Percentiles rank a stretch among this genome's conserved stretches.
Conservation (phyloP, 2,329 filamentous ascomycete species). For the Ilyonectria mors-panacis region DNA sequence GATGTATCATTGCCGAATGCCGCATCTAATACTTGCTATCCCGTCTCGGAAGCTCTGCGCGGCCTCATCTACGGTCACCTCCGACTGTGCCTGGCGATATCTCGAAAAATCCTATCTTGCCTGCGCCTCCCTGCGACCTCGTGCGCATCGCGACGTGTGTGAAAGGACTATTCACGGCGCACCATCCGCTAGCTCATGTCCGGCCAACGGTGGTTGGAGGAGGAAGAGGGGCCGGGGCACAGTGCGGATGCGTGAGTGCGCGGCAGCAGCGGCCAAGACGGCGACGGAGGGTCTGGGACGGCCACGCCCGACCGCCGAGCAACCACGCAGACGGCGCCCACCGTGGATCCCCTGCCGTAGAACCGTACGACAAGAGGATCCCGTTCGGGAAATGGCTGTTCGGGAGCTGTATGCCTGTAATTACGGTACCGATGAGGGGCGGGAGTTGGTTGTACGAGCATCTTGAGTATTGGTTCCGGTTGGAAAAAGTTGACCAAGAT, state of each 20-base stretch:
- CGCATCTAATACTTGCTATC: not conserved
- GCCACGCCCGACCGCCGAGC: constrained; percentile 28
- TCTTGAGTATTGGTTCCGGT: not conserved
- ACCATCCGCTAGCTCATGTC: not conserved
- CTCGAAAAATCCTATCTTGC: not conserved
- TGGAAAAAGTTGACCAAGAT: not conserved
- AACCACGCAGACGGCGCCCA: constrained; percentile 10
- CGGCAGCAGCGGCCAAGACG: constrained; percentile 29
- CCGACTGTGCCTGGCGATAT: constrained; percentile 1
- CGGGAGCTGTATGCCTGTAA: not conserved
- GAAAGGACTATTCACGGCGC: not conserved
- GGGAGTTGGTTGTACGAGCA: constrained; percentile 1
- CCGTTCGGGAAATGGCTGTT: constrained; percentile 7
- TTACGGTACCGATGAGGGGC: not conserved
- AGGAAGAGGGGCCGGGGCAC: constrained; percentile 9
- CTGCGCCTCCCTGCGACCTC: constrained; percentile 9
- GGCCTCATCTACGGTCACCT: not conserved
- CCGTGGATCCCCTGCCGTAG: constrained; percentile 24
- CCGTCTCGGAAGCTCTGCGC: constrained; percentile 1
- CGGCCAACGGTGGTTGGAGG: not conserved
- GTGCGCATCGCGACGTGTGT: not conserved
- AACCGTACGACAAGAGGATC: constrained; percentile 27
- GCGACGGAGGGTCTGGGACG: constrained; percentile 21
- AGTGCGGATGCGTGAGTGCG: constrained; percentile 23
- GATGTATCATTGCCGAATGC: constrained; percentile 1